Evolutionary conservation across 2,329 filamentous ascomycete genomes (phyloP), one percentile per base, ranked within the genome.

Genomic region (Biscogniauxia marginata): DNA sequence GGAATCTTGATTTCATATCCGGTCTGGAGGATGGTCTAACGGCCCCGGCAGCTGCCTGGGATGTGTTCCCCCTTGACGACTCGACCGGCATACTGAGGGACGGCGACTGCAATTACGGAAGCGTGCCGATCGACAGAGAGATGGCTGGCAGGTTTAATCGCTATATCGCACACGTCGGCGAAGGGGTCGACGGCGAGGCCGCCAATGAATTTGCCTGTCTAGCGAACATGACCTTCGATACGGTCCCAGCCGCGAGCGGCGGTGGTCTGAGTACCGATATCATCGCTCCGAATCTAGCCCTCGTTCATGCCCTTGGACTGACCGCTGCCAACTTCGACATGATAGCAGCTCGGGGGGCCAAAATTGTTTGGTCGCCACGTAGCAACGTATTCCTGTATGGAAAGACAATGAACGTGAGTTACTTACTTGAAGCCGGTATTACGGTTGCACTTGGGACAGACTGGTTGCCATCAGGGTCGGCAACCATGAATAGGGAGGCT

Each of bases 381-480:
- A 69, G 67, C 56, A 70, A 70, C 52, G 59, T 69, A 13, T 64
- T 58, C 19, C 58, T 70, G 5, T 70, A 70, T 52, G 67, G 68
- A 25, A 63, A 61, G 51, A 70, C 68, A 16, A 55, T 70, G 30
- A 58, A 70, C 52, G 56, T 65, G n/a, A 60, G 25, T 7, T 60
- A 60, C n/a, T 52, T 70, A 8, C 65, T 70, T 0, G 57, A 61
- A 4, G 57, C 61, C 0, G 65, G 62, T 2, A 63, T 69, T 19
- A 68, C 65, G 11, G 66, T 70, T 2, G 67, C 67, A 21, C 61
- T 70, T 4, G 68, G 68, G 7, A 69, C 65, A 2, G 68, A 70
- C 53, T 70, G 68, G 64, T 59, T 67, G 22, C 65, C 63, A 2
- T 67, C 65, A 0, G 67, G 67, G 2, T 70, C 65, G 13, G 67